Evolutionary conservation across 768 basidiomycete genomes (phyloP), one percentile per base, ranked within the genome.

Genomic region (Agaricus subrufescens): DNA sequence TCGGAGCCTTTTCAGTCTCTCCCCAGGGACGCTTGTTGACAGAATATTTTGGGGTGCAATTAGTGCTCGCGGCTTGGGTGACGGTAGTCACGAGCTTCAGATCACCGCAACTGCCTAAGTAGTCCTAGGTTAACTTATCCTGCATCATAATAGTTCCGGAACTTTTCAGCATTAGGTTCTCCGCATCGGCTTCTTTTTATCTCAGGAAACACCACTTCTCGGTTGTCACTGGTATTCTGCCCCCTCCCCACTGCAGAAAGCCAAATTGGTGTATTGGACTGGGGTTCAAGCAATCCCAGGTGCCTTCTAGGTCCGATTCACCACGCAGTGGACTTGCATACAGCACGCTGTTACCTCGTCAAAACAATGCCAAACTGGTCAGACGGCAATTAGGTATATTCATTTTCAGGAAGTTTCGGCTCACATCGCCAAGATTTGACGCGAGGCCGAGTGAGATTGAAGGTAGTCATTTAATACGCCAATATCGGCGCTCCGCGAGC

Each of bases 21-120:
- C n/a, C 10, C n/a, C 29, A 5, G 23, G 23, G 25, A 7, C 48
- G 37, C 37, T 42, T 40, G 5, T 4, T 46, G 26, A 44, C 8
- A 57, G 51, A 60, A 63, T 65, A 63, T 67, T 72, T 65, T 71
- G 71, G 71, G 73, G 69, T 70, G 34, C 23, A 27, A 34, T 39
- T 50, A 38, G 57, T 9, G 9, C 4, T 31, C 31, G 5, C 11
- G 34, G 34, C 8, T 34, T 34, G 34, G 11, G 4, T 31, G 5
- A 11, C 11, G 34, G 34, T 34, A 61, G 58, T 47, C 50, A 62
- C 60, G 52, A 58, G 57, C 49, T 53, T 38, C 52, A 52, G 52
- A 58, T 48, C 57, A 59, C 58, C 45, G 19, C 19, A 19, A 19
- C 46, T 53, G 51, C 49, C 30, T 42, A 15, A 42, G 40, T 42